Conservation (phyloP, 2,329 filamentous ascomycete genomes). For the Xylariaceae sp. region DNA sequence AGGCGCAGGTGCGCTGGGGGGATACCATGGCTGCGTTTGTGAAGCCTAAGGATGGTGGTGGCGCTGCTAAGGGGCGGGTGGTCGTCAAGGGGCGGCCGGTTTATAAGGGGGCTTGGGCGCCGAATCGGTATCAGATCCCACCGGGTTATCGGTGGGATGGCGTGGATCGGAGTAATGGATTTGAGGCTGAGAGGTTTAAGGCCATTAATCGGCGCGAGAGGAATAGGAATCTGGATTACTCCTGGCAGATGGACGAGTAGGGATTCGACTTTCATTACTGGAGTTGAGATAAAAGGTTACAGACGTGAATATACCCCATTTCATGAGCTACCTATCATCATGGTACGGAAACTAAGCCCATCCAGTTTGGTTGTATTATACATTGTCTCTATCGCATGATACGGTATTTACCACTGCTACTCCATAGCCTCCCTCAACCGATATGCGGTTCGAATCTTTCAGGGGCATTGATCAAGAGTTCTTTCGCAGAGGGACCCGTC, state of each 20-base stretch:
- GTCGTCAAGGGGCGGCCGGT: conserved; percentile 52
- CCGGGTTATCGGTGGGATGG: conserved; percentile 97
- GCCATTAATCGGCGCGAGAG: conserved; percentile 74
- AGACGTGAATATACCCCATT: conserved; percentile 18
- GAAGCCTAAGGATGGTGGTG: conserved; percentile 39
- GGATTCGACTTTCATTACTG: background rate
- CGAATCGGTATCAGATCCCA: conserved; percentile 89
- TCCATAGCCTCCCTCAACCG: background rate
- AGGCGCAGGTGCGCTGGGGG: conserved; percentile 76
- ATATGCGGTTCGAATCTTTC: background rate
- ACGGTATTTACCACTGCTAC: background rate
- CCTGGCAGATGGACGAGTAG: conserved; percentile 95
- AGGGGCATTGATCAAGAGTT: background rate
- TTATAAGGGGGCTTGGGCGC: conserved; percentile 75
- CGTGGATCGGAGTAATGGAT: conserved; percentile 88
- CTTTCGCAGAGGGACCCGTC: background rate
- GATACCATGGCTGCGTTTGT: conserved; percentile 87
- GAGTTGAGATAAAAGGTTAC: conserved; percentile 4
- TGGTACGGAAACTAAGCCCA: background rate
- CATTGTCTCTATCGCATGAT: conserved; percentile 6
- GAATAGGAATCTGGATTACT: conserved; percentile 77
- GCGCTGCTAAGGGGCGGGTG: conserved; percentile 20
- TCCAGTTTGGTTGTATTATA: conserved; percentile 4
- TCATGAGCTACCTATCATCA: background rate
- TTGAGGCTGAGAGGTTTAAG: conserved; percentile 89